A percentile compares a stretch with the other conserved stretches of the same genome.
These are phyloP conservation scores for Platismatia glauca DNA, from an alignment of 495 filamentous ascomycete genomes.

Conservation along the genomic window DNA sequence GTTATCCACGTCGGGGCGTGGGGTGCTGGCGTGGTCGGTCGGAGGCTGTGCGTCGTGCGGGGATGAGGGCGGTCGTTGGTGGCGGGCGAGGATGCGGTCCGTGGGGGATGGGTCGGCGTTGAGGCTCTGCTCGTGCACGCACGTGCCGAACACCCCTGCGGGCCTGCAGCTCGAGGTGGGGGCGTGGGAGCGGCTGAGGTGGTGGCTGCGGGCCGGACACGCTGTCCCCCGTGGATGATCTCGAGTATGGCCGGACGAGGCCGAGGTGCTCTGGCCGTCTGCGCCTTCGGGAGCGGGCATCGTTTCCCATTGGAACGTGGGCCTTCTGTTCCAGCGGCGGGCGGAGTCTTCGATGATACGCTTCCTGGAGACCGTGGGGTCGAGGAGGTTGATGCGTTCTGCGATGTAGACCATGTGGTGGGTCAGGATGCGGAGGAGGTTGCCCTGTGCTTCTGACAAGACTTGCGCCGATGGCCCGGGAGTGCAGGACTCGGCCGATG, in stretches of 20 bases:
- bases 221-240: not conserved
- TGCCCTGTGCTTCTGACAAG: conserved; percentile 3
- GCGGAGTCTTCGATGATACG: conserved; percentile 2
- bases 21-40: not conserved
- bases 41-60: not conserved
- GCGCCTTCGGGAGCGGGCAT: not conserved
- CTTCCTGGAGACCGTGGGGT: not conserved
- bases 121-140: not conserved
- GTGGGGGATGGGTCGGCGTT: not conserved
- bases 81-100: not conserved
- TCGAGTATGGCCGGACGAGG: not conserved
- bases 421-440: conserved; percentile 4
- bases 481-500: not conserved
- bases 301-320: conserved; percentile 1
- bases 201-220: not conserved
- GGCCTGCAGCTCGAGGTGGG: not conserved
- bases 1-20: not conserved
- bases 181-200: not conserved
- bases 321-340: conserved; percentile 5
- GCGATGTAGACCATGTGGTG: conserved; percentile 7
- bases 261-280: not conserved
- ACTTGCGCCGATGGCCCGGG: not conserved
- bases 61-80: not conserved
- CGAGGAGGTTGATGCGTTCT: conserved; percentile 1
- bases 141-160: not conserved